Percentiles rank a stretch among this genome's conserved stretches.
phyloP scores from a whole-genome alignment of 257 asterid genomes.

The Eucommia ulmoides region DNA sequence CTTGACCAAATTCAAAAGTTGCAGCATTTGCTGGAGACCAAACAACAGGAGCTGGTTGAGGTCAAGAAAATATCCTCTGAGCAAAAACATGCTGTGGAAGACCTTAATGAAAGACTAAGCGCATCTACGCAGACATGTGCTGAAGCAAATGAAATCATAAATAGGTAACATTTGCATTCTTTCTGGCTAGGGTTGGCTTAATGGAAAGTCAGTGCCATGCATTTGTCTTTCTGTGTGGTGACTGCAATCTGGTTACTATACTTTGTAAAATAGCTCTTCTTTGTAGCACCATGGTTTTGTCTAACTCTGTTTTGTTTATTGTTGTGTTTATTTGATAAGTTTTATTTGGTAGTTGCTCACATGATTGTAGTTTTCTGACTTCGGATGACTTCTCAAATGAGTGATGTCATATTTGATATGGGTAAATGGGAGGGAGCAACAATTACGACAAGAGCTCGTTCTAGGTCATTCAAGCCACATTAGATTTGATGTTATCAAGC shows the following conservation, averaged over 20 bases:
- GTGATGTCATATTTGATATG: background rate
- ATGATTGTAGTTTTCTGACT: no score
- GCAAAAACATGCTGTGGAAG: constrained; percentile 64
- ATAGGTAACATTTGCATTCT: constrained; percentile 44
- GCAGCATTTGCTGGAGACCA: constrained; percentile 48
- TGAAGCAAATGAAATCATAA: constrained; percentile 90
- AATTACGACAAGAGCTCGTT: no score
- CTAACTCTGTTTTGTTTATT: background rate
- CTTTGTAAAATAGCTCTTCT: background rate
- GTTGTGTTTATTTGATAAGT: background rate
- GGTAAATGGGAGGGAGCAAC: no score
- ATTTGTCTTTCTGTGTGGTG: background rate
- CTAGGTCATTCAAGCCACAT: no score
- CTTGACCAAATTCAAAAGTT: constrained; percentile 47
- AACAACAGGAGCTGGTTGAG: constrained; percentile 55
- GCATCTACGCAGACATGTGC: constrained; percentile 70
- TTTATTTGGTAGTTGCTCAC: background rate
- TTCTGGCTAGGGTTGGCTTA: constrained; percentile 5
- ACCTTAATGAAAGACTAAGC: constrained; percentile 62
- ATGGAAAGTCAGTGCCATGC: constrained; percentile 3
- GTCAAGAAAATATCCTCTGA: constrained; percentile 49
- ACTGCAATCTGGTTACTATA: background rate
- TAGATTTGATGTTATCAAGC: no score
- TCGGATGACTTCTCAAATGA: background rate
- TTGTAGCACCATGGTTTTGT: background rate